phyloP scores from a whole-genome alignment of 164 flowering plant species.

The Piper betle region DNA sequence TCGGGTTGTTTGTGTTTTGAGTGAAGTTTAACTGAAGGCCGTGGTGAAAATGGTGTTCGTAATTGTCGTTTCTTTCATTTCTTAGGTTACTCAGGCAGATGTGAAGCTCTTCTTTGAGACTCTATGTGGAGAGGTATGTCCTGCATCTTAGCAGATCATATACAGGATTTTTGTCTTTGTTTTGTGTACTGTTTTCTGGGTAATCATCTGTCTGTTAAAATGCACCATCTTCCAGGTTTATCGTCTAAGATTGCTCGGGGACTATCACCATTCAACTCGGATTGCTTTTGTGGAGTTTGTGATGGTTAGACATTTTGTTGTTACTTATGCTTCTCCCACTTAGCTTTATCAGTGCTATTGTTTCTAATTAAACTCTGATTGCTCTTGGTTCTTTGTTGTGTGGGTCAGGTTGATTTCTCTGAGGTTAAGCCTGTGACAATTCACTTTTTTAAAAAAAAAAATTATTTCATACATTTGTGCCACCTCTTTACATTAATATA shows the following conservation, averaged over 20 bases:
- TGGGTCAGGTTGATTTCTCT: neutral
- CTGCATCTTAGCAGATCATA: slow-evolving; percentile 10
- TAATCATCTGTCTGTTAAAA: neutral
- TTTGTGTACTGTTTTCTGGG: neutral
- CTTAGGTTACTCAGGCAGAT: slow-evolving; percentile 63
- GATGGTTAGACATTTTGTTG: slow-evolving; percentile 27
- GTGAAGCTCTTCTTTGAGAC: slow-evolving; percentile 68
- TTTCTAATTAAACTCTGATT: neutral
- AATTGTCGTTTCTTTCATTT: neutral
- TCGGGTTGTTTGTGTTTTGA: slow-evolving; percentile 8
- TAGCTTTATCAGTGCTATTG: neutral
- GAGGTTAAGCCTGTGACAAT: too few relatives aligned
- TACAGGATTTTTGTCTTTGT: neutral
- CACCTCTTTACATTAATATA: neutral
- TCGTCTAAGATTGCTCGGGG: slow-evolving; percentile 70
- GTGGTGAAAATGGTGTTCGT: neutral
- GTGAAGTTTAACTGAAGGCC: slow-evolving; percentile 2
- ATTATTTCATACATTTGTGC: too few relatives aligned
- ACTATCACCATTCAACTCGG: slow-evolving; percentile 68
- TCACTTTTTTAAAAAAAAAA: too few relatives aligned
- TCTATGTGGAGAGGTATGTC: slow-evolving; percentile 68
- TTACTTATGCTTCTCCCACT: neutral
- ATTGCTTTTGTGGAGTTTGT: slow-evolving; percentile 83
- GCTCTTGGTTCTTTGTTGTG: neutral
- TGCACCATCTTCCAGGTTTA: slow-evolving; percentile 38